Evolutionary conservation across 768 basidiomycete species (phyloP), one percentile per base, ranked within the genome.

Genomic region (Boletus pseudo-olivaceus): DNA sequence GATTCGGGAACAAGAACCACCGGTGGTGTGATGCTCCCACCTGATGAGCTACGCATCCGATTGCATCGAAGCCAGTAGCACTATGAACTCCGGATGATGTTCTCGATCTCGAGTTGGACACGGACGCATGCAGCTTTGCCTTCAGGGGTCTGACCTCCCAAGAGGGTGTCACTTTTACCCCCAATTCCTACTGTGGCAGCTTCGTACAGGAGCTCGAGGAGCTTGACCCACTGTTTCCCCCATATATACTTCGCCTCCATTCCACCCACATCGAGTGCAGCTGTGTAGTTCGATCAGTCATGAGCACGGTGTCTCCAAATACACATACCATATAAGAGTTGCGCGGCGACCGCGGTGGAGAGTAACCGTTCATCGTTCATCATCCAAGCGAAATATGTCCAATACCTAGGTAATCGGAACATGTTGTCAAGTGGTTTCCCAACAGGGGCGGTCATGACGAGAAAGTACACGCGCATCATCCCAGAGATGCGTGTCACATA

Each of bases 391-490:
- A 91, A 79, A 78, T 86, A 91, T 9, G 75, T 74, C 90, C 90
- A 93, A 57, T 77, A 81, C 49, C 84, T 75, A 2, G 86, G 79
- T 30, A 82, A 63, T 62, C 82, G 82, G 66, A 85, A 89, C 71
- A 81, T 73, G 26, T 63, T 64, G 41, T 63, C 58, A 1, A 60
- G 49, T 12, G 50, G 82, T 70, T 53, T 87, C 58, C 14, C 79
- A 2, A 73, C 70, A 6, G 72, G 72, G 4, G 70, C 61, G 15
- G 58, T 51, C 57, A 93, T 66, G 44, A 95, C 80, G 19, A 83
- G 76, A 66, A 92, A 91, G 73, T 96, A 98, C 23, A 98, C 83
- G 30, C 94, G 82, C 81, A 94, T 82, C 32, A 92, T 79, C 9
- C 93, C 93, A 30, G 82, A 74, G 44, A 94, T 74, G 23, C 95